These are phyloP conservation scores for Pythium scleroteichum DNA, from an alignment of 352 stramenopile genomes.

Conservation along the genomic window DNA sequence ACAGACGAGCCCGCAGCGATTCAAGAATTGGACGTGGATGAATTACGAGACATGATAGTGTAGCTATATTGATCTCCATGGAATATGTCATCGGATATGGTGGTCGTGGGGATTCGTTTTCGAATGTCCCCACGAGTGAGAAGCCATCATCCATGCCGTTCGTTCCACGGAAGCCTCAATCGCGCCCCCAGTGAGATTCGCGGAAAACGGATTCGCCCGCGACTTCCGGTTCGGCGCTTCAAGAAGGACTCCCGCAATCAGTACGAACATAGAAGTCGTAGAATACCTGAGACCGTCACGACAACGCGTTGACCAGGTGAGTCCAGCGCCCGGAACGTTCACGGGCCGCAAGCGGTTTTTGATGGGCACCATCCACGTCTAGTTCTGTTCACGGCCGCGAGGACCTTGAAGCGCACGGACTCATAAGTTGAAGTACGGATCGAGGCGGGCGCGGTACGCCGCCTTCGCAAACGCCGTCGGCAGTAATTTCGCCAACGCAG, in stretches of 20 bases:
- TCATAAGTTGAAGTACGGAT: slow-evolving; percentile 76
- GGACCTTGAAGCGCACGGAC: background rate
- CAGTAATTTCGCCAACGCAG: slow-evolving; percentile 52
- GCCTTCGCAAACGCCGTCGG: slow-evolving; percentile 67
- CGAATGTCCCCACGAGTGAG: background rate
- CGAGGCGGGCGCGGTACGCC: slow-evolving; percentile 69
- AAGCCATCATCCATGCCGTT: background rate
- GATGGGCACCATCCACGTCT: too few relatives aligned
- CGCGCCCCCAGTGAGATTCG: too few relatives aligned
- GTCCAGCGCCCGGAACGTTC: too few relatives aligned
- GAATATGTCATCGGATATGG: background rate
- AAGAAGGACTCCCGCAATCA: too few relatives aligned
- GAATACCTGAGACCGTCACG: too few relatives aligned
- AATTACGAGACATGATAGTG: slow-evolving; percentile 1
- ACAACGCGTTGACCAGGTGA: too few relatives aligned
- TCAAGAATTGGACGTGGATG: background rate
- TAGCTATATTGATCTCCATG: background rate
- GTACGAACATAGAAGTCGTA: too few relatives aligned
- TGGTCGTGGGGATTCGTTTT: too few relatives aligned
- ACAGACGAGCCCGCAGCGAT: background rate
- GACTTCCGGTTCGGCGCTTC: too few relatives aligned
- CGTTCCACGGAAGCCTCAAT: too few relatives aligned
- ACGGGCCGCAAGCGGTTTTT: background rate
- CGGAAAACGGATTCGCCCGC: too few relatives aligned
- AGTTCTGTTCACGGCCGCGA: too few relatives aligned